Base-by-base conservation (phyloP, 768 basidiomycete genomes). In the Amanita jacksonii region DNA sequence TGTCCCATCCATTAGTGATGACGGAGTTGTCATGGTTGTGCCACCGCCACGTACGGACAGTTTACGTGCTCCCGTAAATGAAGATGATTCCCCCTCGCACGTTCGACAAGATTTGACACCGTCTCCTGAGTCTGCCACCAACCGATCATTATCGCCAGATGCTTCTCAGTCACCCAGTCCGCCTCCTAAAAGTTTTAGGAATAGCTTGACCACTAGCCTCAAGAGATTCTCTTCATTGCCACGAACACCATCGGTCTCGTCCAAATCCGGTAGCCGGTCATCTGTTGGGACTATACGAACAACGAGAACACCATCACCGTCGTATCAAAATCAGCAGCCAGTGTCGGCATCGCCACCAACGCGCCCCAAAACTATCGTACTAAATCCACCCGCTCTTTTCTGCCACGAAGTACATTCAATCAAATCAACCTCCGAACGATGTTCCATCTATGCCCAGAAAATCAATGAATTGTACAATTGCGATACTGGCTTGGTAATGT, bases 401-500 rank as follows among this genome's bases (percentile, higher is more conserved):
- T 85, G 73, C 53, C 65, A 70, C 34, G 86, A 93, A 54, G 68
- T 92, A 3, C 53, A 68, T 23, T 55, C 61, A 10, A 70, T 71
- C 59, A 73, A 66, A 50, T 79, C 69, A 22, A 53, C 81, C 2
- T 48, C 75, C 3, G 89, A 91, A 53, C 72, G 89, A 38, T 85
- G 81, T 47, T 56, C 64, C 18, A 75, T 79, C 28, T 93, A 92
- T 52, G 81, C 84, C 19, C 64, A 68, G 51, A 92, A 90, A 65
- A 86, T 92, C 50, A 87, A 88, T 54, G 86, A 91, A 56, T 59
- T 93, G 15, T 76, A 77, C 43, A 65, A 70, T 48, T 79, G 76
- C 54, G 84, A 89, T 53, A 83, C 82, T 52, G 87, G 89, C 24
- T 62, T 92, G 41, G 64, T 66, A 15, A 78, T 83, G n/a, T 93